These are phyloP conservation scores for Boletus sp. DNA, from an alignment of 768 basidiomycete genomes.

Conservation along the genomic window DNA sequence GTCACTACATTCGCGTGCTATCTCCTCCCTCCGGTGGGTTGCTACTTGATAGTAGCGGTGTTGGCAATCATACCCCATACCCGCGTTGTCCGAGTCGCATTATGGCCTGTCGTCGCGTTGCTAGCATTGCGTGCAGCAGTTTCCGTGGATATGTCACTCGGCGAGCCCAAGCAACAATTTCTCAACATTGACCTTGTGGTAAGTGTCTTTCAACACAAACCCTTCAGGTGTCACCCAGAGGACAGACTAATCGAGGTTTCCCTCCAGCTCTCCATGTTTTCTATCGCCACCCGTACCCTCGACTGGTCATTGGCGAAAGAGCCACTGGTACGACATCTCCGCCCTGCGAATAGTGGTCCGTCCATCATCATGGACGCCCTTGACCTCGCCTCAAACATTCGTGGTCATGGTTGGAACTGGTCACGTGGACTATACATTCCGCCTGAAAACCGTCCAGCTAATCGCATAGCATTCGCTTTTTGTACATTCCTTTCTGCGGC, in stretches of 20 bases:
- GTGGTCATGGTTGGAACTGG: conserved; percentile 65
- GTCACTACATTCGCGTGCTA: conserved; percentile 33
- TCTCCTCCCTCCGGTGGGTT: conserved; percentile 42
- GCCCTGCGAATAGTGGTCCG: neutral
- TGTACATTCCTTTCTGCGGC: conserved; percentile 35
- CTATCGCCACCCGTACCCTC: conserved; percentile 10
- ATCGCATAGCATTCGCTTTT: conserved; percentile 37
- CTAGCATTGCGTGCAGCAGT: conserved; percentile 39
- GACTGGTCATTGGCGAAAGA: conserved; percentile 15
- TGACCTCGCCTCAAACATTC: conserved; percentile 50
- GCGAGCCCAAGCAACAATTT: neutral
- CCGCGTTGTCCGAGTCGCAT: conserved; percentile 39
- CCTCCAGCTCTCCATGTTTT: conserved; percentile 16
- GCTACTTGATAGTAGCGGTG: conserved; percentile 47
- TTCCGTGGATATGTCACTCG: conserved; percentile 13
- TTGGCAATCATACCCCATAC: conserved; percentile 50
- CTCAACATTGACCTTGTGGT: conserved; percentile 13
- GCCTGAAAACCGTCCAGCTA: conserved; percentile 40
- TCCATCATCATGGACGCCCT: conserved; percentile 37
- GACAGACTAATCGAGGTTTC: neutral
- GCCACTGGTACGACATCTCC: conserved; percentile 13
- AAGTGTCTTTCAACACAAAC: neutral
- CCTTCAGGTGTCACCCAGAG: neutral
- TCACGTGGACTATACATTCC: conserved; percentile 34
- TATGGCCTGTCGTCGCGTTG: conserved; percentile 47